These are phyloP conservation scores for Hanseniaspora pseudoguilliermondii DNA, from an alignment of 805 yeast genomes.

Conservation along the genomic window DNA sequence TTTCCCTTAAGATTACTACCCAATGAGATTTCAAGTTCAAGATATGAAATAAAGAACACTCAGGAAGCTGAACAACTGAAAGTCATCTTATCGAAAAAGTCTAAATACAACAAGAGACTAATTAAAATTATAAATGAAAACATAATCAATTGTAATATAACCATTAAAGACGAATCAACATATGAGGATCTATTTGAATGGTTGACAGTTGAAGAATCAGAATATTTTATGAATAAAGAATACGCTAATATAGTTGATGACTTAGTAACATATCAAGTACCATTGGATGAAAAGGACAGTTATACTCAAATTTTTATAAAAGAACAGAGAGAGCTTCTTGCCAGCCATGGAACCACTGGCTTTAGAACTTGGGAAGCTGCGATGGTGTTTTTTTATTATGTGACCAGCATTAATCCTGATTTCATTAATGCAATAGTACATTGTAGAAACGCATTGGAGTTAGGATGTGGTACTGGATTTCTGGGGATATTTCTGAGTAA, in stretches of 20 bases:
- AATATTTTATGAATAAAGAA: background rate
- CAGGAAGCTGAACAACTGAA: background rate
- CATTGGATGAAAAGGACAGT: background rate
- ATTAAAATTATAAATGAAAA: background rate
- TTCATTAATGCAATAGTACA: background rate
- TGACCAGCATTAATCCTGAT: background rate
- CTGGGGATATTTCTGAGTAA: slow-evolving; percentile 32
- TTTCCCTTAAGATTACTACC: background rate
- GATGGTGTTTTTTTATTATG: slow-evolving; percentile 43
- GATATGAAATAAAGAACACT: background rate
- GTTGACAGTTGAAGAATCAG: slow-evolving; percentile 3
- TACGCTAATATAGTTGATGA: background rate
- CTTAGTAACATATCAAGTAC: background rate
- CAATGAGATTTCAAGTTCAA: background rate
- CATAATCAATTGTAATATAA: background rate
- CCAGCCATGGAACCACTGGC: slow-evolving; percentile 49
- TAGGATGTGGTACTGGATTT: slow-evolving; percentile 87
- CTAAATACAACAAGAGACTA: background rate
- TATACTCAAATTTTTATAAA: background rate
- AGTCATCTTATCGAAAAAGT: background rate
- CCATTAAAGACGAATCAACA: background rate
- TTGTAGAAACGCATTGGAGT: slow-evolving; percentile 37
- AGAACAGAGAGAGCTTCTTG: slow-evolving; percentile 10
- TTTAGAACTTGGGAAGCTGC: slow-evolving; percentile 92
- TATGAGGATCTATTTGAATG: slow-evolving; percentile 5